Base-by-base conservation (phyloP, 768 basidiomycete genomes). In the Podaxis sp. region DNA sequence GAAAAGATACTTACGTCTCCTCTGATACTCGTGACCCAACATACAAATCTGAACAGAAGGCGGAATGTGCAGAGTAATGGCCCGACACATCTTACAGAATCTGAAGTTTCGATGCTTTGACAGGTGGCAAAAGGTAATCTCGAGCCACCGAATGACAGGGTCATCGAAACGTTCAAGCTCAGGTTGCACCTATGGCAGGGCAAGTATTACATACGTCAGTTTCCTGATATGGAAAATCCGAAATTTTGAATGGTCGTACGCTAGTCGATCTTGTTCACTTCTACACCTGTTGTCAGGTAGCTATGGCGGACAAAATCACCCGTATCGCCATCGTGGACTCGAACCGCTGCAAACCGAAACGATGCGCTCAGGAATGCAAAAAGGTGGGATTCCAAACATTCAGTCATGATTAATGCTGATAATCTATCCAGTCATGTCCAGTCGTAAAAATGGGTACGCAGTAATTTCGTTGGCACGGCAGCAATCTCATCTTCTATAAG, bases 281-380 rank as follows among this genome's bases (percentile, higher is more conserved):
- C 69, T 70, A 59, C 59, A 59, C 60, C 58, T 56, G 30, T 53
- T 60, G 63, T 56, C 56, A 63, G 55, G 44, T 56, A 61, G 57
- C 65, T 56, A 93, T 95, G 93, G 82, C 89, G 40, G 96, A 97
- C 80, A 96, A 96, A 76, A 95, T 98, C 69, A 99, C 97, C 58
- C 90, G 97, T 83, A 95, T 98, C 71, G 96, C 96, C 65, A 95
- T 99, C 70, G 92, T 94, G 67, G 91, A 95, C 74, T 69, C 90
- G 8, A 95, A 96, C 80, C 84, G 88, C 60, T 98, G 96, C 81
- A 96, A 97, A 74, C 97, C 97, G 20, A 99, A 99, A 77, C 82
- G 93, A 77, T 95, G 94, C 69, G 91, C 95, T 26, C 96, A 96
- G 73, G 97, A 99, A 78, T 99, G 97, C 79, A 99, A 96, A 84